Evolutionary conservation across 2,329 filamentous ascomycete species (phyloP), one percentile per base, ranked within the genome.

Genomic region (Alternaria ethzedia): DNA sequence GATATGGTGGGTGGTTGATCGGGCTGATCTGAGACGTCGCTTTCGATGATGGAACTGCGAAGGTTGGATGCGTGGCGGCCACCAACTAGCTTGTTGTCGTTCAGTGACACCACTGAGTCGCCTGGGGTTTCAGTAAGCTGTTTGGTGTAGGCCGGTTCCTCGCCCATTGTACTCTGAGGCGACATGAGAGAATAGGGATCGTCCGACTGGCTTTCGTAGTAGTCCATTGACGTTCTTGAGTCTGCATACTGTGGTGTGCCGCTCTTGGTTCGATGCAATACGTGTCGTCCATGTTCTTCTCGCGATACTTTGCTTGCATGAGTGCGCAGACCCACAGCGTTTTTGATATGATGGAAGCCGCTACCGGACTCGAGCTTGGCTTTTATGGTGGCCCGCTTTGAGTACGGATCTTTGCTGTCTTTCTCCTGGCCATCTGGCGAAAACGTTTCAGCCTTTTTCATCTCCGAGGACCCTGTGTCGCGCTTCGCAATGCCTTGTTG

Each of bases 291-390:
- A 25, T 78, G 76, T 9, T 79, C 78, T 3, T 81, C 77, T 61
- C 78, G 81, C 1, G 77, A 74, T 12, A 77, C 65, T 56, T 79
- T 83, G 32, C 77, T 75, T 17, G 82, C 77, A 65, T 83, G 81
- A 12, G 77, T 78, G 21, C 81, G 79, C 36, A 83, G 74, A 32
- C 92, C 92, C 36, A 97, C 91, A 3, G 90, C 93, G 75, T 95
- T 93, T 75, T 94, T 94, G 77, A 97, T 94, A 36, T 92, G 89
- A 2, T 91, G 92, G 59, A 97, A 86, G 0, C 94, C 93, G 59
- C 91, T 93, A 50, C 91, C 89, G 49, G 93, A 92, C 79, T 96
- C 93, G 66, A 87, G 91, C 68, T 91, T 91, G 6, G 88, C 92
- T 77, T 92, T 96, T 78, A 94, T 91, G 15, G 93, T 86, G 0